phyloP scores from a whole-genome alignment of 805 yeast genomes.

The Torulaspora franciscae region DNA sequence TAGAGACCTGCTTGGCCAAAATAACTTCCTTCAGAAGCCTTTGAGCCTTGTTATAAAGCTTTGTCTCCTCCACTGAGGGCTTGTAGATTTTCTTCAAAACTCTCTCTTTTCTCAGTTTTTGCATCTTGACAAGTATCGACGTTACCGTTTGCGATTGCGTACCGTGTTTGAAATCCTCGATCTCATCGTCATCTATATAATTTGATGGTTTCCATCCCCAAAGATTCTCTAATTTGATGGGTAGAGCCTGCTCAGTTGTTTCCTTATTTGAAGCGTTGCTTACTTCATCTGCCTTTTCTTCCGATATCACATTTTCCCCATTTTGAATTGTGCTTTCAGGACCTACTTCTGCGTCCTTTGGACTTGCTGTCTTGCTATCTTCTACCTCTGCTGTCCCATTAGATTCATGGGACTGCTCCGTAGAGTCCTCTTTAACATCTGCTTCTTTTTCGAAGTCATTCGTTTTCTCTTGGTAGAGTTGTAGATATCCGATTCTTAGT shows the following conservation, averaged over 20 bases:
- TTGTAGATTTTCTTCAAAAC: slow-evolving; percentile 30
- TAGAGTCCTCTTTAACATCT: slow-evolving; percentile 7
- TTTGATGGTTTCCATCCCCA: slow-evolving; percentile 49
- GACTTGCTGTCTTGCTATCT: background rate
- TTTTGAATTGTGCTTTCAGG: background rate
- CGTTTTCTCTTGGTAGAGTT: slow-evolving; percentile 22
- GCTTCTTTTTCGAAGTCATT: slow-evolving; percentile 9
- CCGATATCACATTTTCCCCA: slow-evolving; percentile 2
- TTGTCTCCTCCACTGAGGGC: slow-evolving; percentile 42
- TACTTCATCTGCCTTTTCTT: slow-evolving; percentile 4
- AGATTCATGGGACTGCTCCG: slow-evolving; percentile 6
- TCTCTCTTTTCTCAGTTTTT: slow-evolving; percentile 47
- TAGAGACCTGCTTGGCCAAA: slow-evolving; percentile 35
- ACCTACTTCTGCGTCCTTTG: background rate
- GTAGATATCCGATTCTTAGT: slow-evolving; percentile 47
- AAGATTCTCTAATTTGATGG: slow-evolving; percentile 39
- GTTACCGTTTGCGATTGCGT: slow-evolving; percentile 42
- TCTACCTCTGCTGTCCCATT: background rate
- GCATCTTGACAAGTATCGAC: slow-evolving; percentile 44
- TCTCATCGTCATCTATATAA: slow-evolving; percentile 48
- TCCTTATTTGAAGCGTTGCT: background rate
- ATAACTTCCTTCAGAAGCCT: slow-evolving; percentile 45
- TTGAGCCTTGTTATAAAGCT: slow-evolving; percentile 41
- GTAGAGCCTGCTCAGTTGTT: slow-evolving; percentile 8
- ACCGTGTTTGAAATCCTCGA: slow-evolving; percentile 43